Evolutionary conservation across 1,139 yeast genomes (phyloP).

Genomic region (Candida dubliniensis): DNA sequence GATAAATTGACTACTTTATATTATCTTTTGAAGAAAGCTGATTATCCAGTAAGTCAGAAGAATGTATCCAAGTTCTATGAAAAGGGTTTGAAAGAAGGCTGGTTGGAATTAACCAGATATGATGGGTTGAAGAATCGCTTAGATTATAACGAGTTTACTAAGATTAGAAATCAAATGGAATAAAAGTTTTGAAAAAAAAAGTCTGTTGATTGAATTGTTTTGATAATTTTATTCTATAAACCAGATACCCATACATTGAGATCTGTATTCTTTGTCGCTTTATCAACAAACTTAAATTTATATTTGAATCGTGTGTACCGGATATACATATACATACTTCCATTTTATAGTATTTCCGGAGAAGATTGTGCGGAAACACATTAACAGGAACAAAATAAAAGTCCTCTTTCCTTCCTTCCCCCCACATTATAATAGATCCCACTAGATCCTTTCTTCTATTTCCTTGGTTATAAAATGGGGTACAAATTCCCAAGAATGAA

Average conservation of each 20-base stretch:
- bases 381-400: too few relatives aligned
- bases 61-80: conserved; percentile 27
- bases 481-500: neutral
- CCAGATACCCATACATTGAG: too few relatives aligned
- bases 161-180: conserved; percentile 14
- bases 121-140: conserved; percentile 38
- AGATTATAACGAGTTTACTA: conserved; percentile 27
- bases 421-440: conserved; percentile 1
- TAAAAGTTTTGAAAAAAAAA: neutral
- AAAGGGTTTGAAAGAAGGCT: conserved; percentile 34
- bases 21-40: conserved; percentile 75
- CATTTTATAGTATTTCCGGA: conserved; percentile 4
- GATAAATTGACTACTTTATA: conserved; percentile 66
- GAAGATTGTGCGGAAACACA: conserved; percentile 1
- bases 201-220: too few relatives aligned
- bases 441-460: neutral
- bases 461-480: neutral
- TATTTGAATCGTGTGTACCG: neutral
- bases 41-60: conserved; percentile 21
- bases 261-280: too few relatives aligned
- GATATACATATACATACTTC: conserved; percentile 1
- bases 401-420: neutral
- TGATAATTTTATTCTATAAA: too few relatives aligned
- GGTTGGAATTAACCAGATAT: conserved; percentile 37
- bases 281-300: too few relatives aligned